These are phyloP conservation scores for Leersia perrieri DNA, from an alignment of 176 grass and related monocot species.

Conservation along the genomic window DNA sequence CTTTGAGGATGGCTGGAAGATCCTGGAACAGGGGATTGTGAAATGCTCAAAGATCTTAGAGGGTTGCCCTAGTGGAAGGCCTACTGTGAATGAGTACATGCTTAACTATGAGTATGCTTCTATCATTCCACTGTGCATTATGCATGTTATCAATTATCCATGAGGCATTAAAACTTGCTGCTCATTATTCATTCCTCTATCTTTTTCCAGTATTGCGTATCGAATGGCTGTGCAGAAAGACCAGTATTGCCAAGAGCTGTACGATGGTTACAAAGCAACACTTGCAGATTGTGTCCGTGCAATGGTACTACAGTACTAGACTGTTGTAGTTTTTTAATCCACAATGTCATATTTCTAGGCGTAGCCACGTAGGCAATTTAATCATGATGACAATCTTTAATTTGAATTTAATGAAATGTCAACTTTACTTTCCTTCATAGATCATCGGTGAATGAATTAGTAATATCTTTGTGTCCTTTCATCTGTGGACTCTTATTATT, in stretches of 20 bases:
- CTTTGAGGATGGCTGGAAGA: slow-evolving; percentile 59
- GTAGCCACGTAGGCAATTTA: neutral
- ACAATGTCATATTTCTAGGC: slow-evolving; percentile 21
- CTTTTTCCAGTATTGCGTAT: slow-evolving; percentile 44
- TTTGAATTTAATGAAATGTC: slow-evolving; percentile 8
- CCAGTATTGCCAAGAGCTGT: slow-evolving; percentile 49
- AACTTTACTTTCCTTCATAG: neutral
- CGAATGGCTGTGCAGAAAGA: slow-evolving; percentile 50
- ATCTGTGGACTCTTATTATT: neutral
- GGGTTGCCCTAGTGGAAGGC: slow-evolving; percentile 42
- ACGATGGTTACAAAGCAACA: slow-evolving; percentile 34
- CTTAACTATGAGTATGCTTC: slow-evolving; percentile 52
- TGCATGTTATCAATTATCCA: slow-evolving; percentile 1
- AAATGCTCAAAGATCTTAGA: slow-evolving; percentile 67
- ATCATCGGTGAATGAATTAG: neutral
- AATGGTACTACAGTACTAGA: slow-evolving; percentile 36
- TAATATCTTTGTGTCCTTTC: neutral
- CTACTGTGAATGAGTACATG: slow-evolving; percentile 52
- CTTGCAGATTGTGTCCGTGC: slow-evolving; percentile 39
- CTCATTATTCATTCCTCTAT: slow-evolving; percentile 11
- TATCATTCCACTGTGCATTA: neutral
- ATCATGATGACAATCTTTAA: neutral
- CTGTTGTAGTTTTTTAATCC: neutral
- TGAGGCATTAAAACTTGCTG: neutral
- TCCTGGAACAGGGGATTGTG: slow-evolving; percentile 55